Base-by-base conservation (phyloP, 139 green algal species). In the Yamagishiella unicocca region DNA sequence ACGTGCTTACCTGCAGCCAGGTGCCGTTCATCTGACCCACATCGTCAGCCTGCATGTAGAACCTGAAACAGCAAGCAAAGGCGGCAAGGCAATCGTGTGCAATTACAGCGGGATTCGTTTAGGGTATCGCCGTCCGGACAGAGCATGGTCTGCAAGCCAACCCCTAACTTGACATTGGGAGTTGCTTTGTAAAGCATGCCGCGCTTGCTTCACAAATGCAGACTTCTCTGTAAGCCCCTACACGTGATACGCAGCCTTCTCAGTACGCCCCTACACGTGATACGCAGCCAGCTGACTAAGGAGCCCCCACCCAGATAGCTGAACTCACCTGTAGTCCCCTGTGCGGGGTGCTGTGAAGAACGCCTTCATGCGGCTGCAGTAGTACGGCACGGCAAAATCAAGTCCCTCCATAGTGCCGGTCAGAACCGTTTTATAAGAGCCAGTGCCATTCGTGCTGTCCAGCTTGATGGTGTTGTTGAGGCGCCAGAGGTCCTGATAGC, bases 31-130 rank as follows among this genome's bases (percentile, higher is more conserved):
- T 27, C 55, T 75, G 58, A 1, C 12, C 76, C 22, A 53, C 71
- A 70, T 91, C 88, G 42, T 91, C 88, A 3, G 67, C 83, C 21
- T 68, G 19, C 42, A 89, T 5, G 33, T 80, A 82, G 88, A 91
- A 91, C 29, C 80, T 85, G 61, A 24, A 25, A 31, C n/a, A n/a
- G n/a, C n/a, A n/a, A n/a, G n/a, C n/a, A n/a, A n/a, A n/a, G n/a
- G n/a, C n/a, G n/a, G n/a, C n/a, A n/a, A n/a, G n/a, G n/a, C n/a
- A n/a, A n/a, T n/a, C n/a, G n/a, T n/a, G n/a, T n/a, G n/a, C n/a
- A n/a, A n/a, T n/a, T n/a, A n/a, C n/a, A n/a, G n/a, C n/a, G n/a
- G n/a, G n/a, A n/a, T n/a, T n/a, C n/a, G n/a, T n/a, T n/a, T n/a
- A n/a, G n/a, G n/a, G n/a, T n/a, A n/a, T n/a, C n/a, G n/a, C n/a